Base-by-base conservation (phyloP, 495 filamentous ascomycete species). In the Hapsidospora chrysogenum region DNA sequence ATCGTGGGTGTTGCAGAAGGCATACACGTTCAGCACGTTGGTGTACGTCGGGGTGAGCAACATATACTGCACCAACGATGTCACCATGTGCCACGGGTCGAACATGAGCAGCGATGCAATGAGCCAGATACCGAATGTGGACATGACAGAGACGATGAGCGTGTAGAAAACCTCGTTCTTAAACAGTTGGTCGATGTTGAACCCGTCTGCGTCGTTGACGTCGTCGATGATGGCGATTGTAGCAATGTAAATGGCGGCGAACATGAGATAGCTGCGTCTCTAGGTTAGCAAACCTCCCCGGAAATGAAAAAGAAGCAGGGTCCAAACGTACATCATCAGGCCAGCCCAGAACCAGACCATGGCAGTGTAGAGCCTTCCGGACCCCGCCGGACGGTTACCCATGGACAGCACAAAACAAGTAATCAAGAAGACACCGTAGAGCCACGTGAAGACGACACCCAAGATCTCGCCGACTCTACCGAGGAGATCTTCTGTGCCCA, bases 31-130 rank as follows among this genome's bases (percentile, higher is more conserved):
- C 45, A 95, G 74, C 36, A 93, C 83, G 55, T 93, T 93, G 64
- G 92, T 85, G 59, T 92, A 95, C 9, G 84, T 92, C 0, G 86
- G 86, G 0, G 86, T 92, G 32, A 99, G 70, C 25, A 96, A 73
- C 38, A 99, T 75, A 54, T 99, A 99, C 72, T 99, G 92, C 31
- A 95, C 60, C 57, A 95, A 85, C 22, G 72, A 82, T 18, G 89
- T 97, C 60, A 94, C 70, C 82, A 99, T 93, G 56, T 99, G 92
- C 86, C 86, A 99, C 2, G 92, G 92, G 52, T 99, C 92, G 56
- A 99, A 76, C 73, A 96, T 96, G 44, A 96, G 66, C 41, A 99
- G 70, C 9, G 85, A 93, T 3, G 82, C 77, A 26, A 96, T 52
- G 34, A 99, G 75, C 75, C 85, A 99, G 49, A 99, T 77, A 43